phyloP scores from a whole-genome alignment of 2,329 filamentous ascomycete species.

The Penicillium sp. region DNA sequence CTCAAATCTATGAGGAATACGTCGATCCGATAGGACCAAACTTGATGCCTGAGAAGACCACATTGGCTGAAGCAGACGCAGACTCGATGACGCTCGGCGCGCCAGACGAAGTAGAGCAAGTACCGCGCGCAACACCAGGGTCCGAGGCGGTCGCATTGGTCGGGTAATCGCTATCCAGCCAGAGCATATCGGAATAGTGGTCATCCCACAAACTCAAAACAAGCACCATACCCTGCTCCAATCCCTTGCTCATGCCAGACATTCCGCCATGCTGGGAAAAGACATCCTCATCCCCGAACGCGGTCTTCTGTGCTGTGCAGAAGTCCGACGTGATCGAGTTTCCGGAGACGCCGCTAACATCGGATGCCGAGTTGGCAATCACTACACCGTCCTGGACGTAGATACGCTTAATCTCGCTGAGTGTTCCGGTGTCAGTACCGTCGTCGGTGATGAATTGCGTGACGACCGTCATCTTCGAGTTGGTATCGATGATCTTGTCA shows the following conservation, averaged over 20 bases:
- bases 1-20: constrained; percentile 28
- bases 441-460: constrained; percentile 64
- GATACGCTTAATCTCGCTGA: constrained; percentile 63
- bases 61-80: constrained; percentile 49
- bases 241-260: constrained; percentile 54
- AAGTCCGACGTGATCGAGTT: constrained; percentile 59
- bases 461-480: constrained; percentile 62
- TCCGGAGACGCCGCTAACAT: constrained; percentile 49
- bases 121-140: constrained; percentile 56
- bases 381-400: constrained; percentile 65
- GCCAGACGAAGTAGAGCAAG: constrained; percentile 55
- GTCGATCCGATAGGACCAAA: constrained; percentile 60
- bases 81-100: constrained; percentile 53
- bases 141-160: constrained; percentile 41
- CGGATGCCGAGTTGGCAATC: constrained; percentile 56
- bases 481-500: constrained; percentile 60
- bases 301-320: constrained; percentile 58
- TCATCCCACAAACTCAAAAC: constrained; percentile 66
- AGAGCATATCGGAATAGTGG: constrained; percentile 69
- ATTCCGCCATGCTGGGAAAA: constrained; percentile 60
- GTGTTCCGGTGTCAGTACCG: constrained; percentile 52
- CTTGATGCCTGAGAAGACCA: constrained; percentile 61
- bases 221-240: constrained; percentile 62
- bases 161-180: constrained; percentile 70
- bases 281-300: constrained; percentile 55